Evolutionary conservation across 1,139 yeast species (phyloP).

Genomic region (Kodamaea sp.): DNA sequence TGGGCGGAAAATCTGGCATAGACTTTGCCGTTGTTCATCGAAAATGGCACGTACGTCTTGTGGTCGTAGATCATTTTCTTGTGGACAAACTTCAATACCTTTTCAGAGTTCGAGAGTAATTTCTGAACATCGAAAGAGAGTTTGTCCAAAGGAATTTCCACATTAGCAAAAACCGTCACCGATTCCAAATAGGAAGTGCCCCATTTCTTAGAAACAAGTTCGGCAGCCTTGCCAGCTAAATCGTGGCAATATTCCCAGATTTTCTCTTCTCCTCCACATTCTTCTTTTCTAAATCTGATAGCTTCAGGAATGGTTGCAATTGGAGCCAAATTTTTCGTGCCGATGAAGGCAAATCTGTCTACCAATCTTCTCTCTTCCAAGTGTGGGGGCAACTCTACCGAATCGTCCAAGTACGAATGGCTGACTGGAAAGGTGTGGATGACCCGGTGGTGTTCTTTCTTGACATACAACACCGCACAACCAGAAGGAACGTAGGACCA

Average conservation of each 20-base stretch:
- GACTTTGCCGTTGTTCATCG: slow-evolving; percentile 40
- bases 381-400: slow-evolving; percentile 19
- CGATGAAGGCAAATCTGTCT: slow-evolving; percentile 39
- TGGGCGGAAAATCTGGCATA: slow-evolving; percentile 61
- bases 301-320: slow-evolving; percentile 39
- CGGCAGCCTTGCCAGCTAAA: slow-evolving; percentile 47
- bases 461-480: slow-evolving; percentile 61
- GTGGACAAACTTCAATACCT: slow-evolving; percentile 6
- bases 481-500: slow-evolving; percentile 66
- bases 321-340: slow-evolving; percentile 36
- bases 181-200: slow-evolving; percentile 34
- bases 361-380: slow-evolving; percentile 33
- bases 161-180: slow-evolving; percentile 48
- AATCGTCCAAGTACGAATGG: slow-evolving; percentile 37
- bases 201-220: slow-evolving; percentile 39
- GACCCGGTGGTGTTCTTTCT: slow-evolving; percentile 47
- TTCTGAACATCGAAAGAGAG: slow-evolving; percentile 14
- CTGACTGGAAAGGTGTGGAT: slow-evolving; percentile 65
- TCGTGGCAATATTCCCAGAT: slow-evolving; percentile 49
- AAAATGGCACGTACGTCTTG: slow-evolving; percentile 50
- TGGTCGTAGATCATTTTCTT: slow-evolving; percentile 20
- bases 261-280: slow-evolving; percentile 63
- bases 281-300: slow-evolving; percentile 48
- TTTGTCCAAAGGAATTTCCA: slow-evolving; percentile 38
- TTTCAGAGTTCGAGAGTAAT: slow-evolving; percentile 11